Conservation (phyloP, 2,329 filamentous ascomycete genomes). For the Nigrospora sphaerica region DNA sequence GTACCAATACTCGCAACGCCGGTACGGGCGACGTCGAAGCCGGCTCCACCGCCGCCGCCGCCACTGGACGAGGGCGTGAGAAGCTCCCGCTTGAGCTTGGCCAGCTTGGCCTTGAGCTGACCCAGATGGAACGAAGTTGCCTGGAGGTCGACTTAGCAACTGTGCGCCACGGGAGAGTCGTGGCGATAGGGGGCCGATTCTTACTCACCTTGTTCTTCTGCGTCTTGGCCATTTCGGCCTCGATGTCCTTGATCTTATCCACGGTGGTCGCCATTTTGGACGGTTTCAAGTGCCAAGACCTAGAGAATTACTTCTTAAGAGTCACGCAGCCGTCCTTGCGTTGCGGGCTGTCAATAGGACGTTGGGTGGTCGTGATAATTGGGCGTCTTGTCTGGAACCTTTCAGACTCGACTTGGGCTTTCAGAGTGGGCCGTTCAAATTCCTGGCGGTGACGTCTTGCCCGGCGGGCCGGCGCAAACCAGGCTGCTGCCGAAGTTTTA, state of each 20-base stretch:
- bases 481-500: too few species aligned
- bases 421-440: too few species aligned
- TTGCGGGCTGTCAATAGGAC: too few species aligned
- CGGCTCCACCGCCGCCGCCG: conserved; percentile 76
- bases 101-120: conserved; percentile 95
- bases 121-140: conserved; percentile 88
- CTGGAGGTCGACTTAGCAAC: background rate
- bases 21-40: conserved; percentile 96
- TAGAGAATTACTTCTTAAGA: too few species aligned
- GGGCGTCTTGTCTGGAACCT: too few species aligned
- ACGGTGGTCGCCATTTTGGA: conserved; percentile 89
- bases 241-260: conserved; percentile 98
- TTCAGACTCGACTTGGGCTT: too few species aligned
- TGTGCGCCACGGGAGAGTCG: background rate
- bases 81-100: conserved; percentile 94
- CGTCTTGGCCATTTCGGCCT: conserved; percentile 94
- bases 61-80: conserved; percentile 66
- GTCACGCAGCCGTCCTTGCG: too few species aligned
- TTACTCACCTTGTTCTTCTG: conserved; percentile 78
- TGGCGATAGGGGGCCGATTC: background rate
- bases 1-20: conserved; percentile 82
- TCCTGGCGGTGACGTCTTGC: too few species aligned
- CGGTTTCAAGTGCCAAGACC: too few species aligned
- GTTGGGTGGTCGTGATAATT: too few species aligned
- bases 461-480: too few species aligned